Base-by-base conservation (phyloP, 148 eudicot genomes). In the Vaccinium vitisidaea region DNA sequence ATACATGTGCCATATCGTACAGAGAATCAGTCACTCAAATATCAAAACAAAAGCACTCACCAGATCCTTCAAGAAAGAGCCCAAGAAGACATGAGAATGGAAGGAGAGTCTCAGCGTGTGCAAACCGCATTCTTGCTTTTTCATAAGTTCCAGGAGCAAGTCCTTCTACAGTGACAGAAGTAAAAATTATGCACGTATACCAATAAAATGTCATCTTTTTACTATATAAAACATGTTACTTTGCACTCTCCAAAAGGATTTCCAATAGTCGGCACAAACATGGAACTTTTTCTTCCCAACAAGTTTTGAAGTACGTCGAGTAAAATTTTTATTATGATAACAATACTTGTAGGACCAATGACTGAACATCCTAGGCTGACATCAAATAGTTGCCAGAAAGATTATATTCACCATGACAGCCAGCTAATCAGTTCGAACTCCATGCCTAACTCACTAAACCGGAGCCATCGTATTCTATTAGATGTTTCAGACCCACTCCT, bases 31-130 rank as follows among this genome's bases (percentile, higher is more conserved):
- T 43, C 46, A 54, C 59, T 3, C 4, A 84, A 83, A 73, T 27
- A 74, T 4, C n/a, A 43, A 43, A 74, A 67, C 80, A 61, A 83
- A 81, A 84, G 23, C 43, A 88, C 93, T 92, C 87, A 95, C 99
- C 98, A 77, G 98, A 77, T 91, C 92, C 95, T 84, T 95, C 92
- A 79, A 95, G 98, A 90, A 93, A 94, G 59, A 97, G 94, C 79
- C 99, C 99, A 80, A 97, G 89, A 78, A 97, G 92, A 90, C 99
- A 95, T 84, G 99, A 93, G 87, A 97, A 97, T 50, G 99, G 99
- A 90, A 97, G 92, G 50, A 97, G 79, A 74, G 99, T 97, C 84
- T 97, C 99, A 11, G 98, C 99, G 86, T 97, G 99, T 82, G 99
- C 99, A 82, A 97, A 95, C 30, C 95, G 95, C 86, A 95, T 91